Conservation (phyloP, 805 yeast species). For the Isabelozyma gotoi region DNA sequence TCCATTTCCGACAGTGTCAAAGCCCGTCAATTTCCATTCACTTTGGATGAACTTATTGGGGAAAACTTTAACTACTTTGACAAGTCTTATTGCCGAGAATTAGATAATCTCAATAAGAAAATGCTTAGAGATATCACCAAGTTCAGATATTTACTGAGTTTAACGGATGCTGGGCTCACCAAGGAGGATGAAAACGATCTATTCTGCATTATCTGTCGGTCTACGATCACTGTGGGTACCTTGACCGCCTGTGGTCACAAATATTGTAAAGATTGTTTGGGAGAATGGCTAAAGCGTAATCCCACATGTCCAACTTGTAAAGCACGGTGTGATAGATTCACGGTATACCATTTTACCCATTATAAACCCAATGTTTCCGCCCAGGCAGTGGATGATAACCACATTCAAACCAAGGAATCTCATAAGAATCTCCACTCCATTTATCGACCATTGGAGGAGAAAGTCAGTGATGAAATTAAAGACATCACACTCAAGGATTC, state of each 20-base stretch:
- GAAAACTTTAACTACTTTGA: background rate
- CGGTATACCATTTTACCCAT: conserved; percentile 70
- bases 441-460: conserved; percentile 45
- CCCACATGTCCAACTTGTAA: conserved; percentile 83
- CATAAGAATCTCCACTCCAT: conserved; percentile 32
- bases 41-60: background rate
- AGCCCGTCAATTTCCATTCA: conserved; percentile 20
- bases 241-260: conserved; percentile 90
- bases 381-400: conserved; percentile 34
- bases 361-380: conserved; percentile 53
- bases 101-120: background rate
- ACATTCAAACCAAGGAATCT: conserved; percentile 3
- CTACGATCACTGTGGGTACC: conserved; percentile 69
- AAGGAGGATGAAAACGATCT: conserved; percentile 35
- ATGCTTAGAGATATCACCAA: conserved; percentile 35
- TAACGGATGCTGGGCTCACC: conserved; percentile 7
- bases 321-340: conserved; percentile 41
- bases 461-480: conserved; percentile 44
- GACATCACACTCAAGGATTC: conserved; percentile 29
- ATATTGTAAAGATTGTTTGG: conserved; percentile 80
- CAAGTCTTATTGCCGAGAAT: conserved; percentile 3
- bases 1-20: conserved; percentile 80
- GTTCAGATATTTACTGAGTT: conserved; percentile 31
- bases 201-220: conserved; percentile 77
- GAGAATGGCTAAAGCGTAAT: conserved; percentile 64